Evolutionary conservation across 441 rosid genomes (phyloP).

Genomic region (Mallotus repandus): DNA sequence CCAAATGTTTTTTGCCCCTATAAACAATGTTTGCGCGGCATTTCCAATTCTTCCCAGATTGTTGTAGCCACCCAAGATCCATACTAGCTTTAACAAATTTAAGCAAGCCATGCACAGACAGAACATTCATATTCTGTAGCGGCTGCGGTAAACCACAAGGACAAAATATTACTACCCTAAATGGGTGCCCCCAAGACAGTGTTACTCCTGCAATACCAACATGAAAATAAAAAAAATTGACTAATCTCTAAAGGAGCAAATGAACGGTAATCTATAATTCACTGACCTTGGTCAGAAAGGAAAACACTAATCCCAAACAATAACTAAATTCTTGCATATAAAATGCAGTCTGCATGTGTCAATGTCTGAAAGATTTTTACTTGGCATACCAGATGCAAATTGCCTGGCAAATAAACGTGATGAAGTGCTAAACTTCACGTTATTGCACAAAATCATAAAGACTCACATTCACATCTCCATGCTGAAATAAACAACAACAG

Average conservation of each 20-base stretch:
- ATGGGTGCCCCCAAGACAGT: background rate
- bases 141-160: no score
- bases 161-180: no score
- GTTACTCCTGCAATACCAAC: background rate
- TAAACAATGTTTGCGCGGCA: no score
- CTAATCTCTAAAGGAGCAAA: background rate
- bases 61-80: no score
- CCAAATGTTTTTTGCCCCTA: no score
- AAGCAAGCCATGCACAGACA: no score
- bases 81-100: no score
- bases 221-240: background rate
- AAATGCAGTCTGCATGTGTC: background rate
- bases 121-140: no score
- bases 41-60: no score
- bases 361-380: background rate
- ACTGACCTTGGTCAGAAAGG: background rate
- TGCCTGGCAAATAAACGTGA: slow-evolving; percentile 10
- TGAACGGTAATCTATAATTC: background rate
- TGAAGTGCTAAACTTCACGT: slow-evolving; percentile 12
- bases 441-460: slow-evolving; percentile 16
- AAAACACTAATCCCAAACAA: background rate
- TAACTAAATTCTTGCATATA: background rate
- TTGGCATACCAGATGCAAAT: background rate
- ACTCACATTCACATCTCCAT: slow-evolving; percentile 19
- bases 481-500: slow-evolving; percentile 23